Base-by-base conservation (phyloP, 352 stramenopile genomes). In the Globisporangium middletonii region DNA sequence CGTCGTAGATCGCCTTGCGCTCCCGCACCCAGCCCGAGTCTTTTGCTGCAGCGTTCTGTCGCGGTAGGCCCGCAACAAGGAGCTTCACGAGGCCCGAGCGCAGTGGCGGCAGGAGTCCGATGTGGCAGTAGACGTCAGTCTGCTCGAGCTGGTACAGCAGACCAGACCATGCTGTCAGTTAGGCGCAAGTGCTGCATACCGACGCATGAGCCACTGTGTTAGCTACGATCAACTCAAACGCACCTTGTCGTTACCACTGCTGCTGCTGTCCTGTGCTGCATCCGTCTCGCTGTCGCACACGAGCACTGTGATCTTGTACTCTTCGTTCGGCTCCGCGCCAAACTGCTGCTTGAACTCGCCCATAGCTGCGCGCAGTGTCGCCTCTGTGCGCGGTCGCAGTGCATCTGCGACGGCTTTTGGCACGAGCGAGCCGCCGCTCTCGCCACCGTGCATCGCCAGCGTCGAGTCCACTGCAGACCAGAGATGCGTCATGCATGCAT, bases 261-360 rank as follows among this genome's bases (percentile, higher is more conserved):
- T 46, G 44, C 28, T 23, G 15, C 28, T 26, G 49, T 44, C 50
- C 30, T n/a, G n/a, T 8, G 35, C 27, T 35, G 27, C 28, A 5
- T 15, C 28, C n/a, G 62, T 62, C 16, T 65, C 61, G 4, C 71
- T 57, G 28, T 63, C 55, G 57, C 81, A 90, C 42, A 94, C 71
- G 16, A 94, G 68, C 33, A 92, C 67, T 45, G 85, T 92, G 59
- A 94, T 76, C 66, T 94, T 94, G 76, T 87, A 94, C 68, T 94
- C 83, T 41, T 92, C 72, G 6, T 72, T 37, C 13, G 74, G 58
- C 7, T 79, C 44, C 9, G 63, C 60, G 30, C 77, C 58, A 44
- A 78, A 79, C 27, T 75, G 62, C 9, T 59, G 28, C 47, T 83
- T 71, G 57, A 94, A 85, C 15, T 75, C 61, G 33, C 62, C 45